A percentile compares a stretch with the other conserved stretches of the same genome.
Evolutionary conservation across 2,329 filamentous ascomycete species (phyloP).

Genomic region (Cercospora sojina): DNA sequence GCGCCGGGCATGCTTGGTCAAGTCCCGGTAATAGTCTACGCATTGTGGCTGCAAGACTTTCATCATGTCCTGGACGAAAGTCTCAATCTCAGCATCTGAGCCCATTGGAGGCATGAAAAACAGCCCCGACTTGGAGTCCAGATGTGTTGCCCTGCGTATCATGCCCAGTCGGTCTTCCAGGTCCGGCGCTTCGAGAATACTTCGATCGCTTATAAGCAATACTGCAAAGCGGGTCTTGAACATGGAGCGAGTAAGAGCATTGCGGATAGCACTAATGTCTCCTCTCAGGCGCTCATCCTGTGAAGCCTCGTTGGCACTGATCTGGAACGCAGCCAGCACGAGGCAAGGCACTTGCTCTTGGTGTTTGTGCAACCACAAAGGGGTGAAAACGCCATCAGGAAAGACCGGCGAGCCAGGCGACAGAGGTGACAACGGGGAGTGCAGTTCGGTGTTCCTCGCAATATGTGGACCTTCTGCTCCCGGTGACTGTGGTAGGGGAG

Average conservation of each 20-base stretch:
- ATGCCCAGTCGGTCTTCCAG: constrained; percentile 74
- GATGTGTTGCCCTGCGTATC: constrained; percentile 73
- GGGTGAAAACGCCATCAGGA: constrained; percentile 82
- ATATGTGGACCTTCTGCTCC: constrained; percentile 37
- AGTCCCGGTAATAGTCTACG: constrained; percentile 87
- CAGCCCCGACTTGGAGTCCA: constrained; percentile 76
- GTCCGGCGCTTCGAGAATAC: constrained; percentile 56
- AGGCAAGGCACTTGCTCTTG: constrained; percentile 79
- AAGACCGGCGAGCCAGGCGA: constrained; percentile 80
- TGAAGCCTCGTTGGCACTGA: constrained; percentile 71
- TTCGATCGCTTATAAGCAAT: constrained; percentile 72
- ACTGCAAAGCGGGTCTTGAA: constrained; percentile 78
- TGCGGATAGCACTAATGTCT: constrained; percentile 77
- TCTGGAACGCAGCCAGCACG: constrained; percentile 75
- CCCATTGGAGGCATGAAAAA: constrained; percentile 79
- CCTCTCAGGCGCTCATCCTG: constrained; percentile 84
- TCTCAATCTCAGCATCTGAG: constrained; percentile 67
- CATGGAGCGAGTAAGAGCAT: constrained; percentile 65
- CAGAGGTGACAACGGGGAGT: constrained; percentile 88
- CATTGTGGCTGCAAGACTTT: constrained; percentile 69
- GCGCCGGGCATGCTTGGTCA: constrained; percentile 86
- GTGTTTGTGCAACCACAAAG: constrained; percentile 84
- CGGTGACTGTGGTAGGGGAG: constrained; percentile 55
- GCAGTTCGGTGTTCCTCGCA: constrained; percentile 55
- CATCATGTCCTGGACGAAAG: constrained; percentile 72